Base-by-base conservation (phyloP, 2,329 filamentous ascomycete genomes). In the Curvularia sp. region DNA sequence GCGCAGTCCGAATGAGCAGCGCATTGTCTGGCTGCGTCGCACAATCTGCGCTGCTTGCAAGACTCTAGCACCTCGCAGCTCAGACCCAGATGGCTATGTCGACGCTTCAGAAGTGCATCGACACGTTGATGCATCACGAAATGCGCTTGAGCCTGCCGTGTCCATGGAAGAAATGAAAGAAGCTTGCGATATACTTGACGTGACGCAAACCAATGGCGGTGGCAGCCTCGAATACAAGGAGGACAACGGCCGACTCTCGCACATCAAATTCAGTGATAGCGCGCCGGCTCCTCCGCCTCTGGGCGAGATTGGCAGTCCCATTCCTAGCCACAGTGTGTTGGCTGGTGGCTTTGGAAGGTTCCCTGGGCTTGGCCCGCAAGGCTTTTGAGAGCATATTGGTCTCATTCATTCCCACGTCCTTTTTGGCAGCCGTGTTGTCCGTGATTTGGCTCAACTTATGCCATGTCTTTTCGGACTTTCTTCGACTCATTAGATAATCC, bases 131-230 rank as follows among this genome's bases (percentile, higher is more conserved):
- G 83, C 86, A 53, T 82, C 91, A 28, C 87, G 88, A 53, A 80
- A 80, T 32, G 79, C 84, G n/a, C 82, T 82, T 53, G 85, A 89
- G 57, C 77, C 82, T 25, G 73, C 80, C 68, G 86, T 81, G 75
- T 82, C 64, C 76, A 87, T 81, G 71, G 83, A 82, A 25, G 93
- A 97, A 69, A 83, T 98, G 67, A 83, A 94, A 38, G 87, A 91
- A 56, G 89, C 96, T 57, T 95, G 91, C 75, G 94, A 98, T 69
- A 97, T 94, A 0, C 92, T 97, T 74, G 95, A 95, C 56, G 96
- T 90, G 69, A 74, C 81, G 2, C 87, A 89, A 58, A 98, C 59
- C 25, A 74, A 98, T 69, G 95, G 95, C 45, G 94, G 94, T 43
- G 95, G 95, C n/a, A 89, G 85, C 25, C 96, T 99, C 71, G 87